Percentiles rank a stretch among this genome's conserved stretches.
Conservation (phyloP, 2,329 filamentous ascomycete genomes). For the Xylariaceae sp. region DNA sequence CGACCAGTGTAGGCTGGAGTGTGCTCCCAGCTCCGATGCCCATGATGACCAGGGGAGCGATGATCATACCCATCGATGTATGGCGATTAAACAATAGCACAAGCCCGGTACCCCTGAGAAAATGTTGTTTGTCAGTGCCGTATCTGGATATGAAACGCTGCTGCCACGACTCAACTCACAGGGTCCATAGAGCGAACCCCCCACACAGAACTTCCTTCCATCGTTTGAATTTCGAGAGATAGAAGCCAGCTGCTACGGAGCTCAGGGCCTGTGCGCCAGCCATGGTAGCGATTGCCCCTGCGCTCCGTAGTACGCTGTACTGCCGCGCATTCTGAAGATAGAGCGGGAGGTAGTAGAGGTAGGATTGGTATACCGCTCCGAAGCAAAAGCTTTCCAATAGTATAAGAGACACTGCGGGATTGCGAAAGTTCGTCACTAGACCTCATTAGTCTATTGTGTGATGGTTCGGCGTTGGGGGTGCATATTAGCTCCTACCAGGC, state of each 20-base stretch:
- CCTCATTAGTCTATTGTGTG: background rate
- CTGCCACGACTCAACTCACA: constrained; percentile 22
- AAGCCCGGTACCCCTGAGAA: constrained; percentile 42
- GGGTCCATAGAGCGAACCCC: constrained; percentile 33
- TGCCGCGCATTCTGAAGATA: constrained; percentile 53
- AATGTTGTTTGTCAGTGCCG: constrained; percentile 1
- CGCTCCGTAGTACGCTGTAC: constrained; percentile 39
- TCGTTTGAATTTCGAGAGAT: constrained; percentile 50
- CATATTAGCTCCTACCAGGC: constrained; percentile 36
- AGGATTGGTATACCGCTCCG: constrained; percentile 53
- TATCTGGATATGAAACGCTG: background rate
- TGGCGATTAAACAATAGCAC: constrained; percentile 42
- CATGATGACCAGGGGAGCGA: constrained; percentile 44
- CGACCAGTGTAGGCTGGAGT: constrained; percentile 47
- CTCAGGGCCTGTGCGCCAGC: constrained; percentile 41
- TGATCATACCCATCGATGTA: constrained; percentile 43
- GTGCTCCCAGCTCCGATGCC: constrained; percentile 48
- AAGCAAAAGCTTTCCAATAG: constrained; percentile 55
- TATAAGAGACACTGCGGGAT: constrained; percentile 47
- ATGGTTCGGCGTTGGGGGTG: background rate
- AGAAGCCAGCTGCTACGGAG: constrained; percentile 48
- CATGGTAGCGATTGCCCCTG: constrained; percentile 45
- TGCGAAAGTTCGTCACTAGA: constrained; percentile 48
- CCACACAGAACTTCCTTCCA: constrained; percentile 55
- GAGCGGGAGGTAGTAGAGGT: constrained; percentile 56